Base-by-base conservation (phyloP, 257 asterid genomes). In the Cordia subcordata region DNA sequence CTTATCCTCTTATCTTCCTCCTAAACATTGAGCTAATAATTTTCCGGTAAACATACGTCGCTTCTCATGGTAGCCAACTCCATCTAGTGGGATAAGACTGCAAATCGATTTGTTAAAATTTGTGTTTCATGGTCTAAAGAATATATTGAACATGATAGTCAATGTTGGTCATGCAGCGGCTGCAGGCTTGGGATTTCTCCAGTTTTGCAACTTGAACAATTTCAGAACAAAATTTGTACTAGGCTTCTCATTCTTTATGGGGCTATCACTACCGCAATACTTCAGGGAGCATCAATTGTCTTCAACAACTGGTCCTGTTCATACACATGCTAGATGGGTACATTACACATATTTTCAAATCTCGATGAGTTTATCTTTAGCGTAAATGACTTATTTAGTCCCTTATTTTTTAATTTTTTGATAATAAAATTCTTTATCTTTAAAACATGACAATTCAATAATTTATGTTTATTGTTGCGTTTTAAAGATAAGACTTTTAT, bases 171-270 rank as follows among this genome's bases (percentile, higher is more conserved):
- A 49, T 68, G 76, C 83, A 86, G 97, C 87, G 35, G 81, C 92
- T 22, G 94, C 87, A 51, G 95, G 97, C 9, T 62, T 89, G 19
- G 94, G 88, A 13, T 77, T 69, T 53, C 94, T 89, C 50, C 94
- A 84, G 49, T 89, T 82, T 77, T 89, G 94, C 66, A 86, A 89
- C 81, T 77, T 89, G 17, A 84, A 86, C 81, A 89, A 85, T 70
- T 86, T 80, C 75, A 76, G 96, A 51, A 80, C 91, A 44, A 86
- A 89, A 64, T 63, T 82, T 17, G 67, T 89, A 57, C 66, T 84
- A 12, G 97, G 94, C 8, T 58, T 82, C 8, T 86, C 95, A 55
- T 70, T 88, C 70, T 84, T 80, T 66, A 13, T 80, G 3, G 95
- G 97, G 50, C 60, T 89, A 11, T 82, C 92, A 32, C 58, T 89